These are phyloP conservation scores for Thelephora terrestris DNA, from an alignment of 1,284 basidiomycete genomes.

Conservation along the genomic window DNA sequence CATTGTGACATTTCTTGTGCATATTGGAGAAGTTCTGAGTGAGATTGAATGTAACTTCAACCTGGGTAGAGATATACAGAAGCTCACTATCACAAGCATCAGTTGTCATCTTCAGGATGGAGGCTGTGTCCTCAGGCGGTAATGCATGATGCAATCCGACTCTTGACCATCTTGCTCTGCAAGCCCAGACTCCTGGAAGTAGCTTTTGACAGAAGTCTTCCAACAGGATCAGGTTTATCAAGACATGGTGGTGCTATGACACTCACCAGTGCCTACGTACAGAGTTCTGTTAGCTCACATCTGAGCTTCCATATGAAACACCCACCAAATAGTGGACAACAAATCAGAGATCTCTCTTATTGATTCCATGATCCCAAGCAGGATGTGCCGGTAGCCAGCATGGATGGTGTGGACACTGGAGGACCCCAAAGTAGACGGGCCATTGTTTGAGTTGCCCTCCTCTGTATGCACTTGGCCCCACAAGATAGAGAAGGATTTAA, in stretches of 20 bases:
- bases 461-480: too few species aligned
- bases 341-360: constrained; percentile 84
- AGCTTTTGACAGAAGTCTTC: constrained; percentile 59
- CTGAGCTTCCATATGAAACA: constrained; percentile 4
- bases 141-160: constrained; percentile 61
- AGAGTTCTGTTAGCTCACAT: neutral
- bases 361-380: constrained; percentile 99
- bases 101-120: constrained; percentile 43
- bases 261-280: constrained; percentile 69
- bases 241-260: constrained; percentile 73
- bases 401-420: too few species aligned
- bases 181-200: constrained; percentile 81
- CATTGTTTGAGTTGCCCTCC: too few species aligned
- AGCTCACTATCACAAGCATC: constrained; percentile 46
- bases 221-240: constrained; percentile 80
- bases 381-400: too few species aligned
- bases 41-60: constrained; percentile 4
- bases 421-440: too few species aligned
- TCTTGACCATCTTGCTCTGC: constrained; percentile 70
- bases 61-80: neutral
- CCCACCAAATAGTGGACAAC: constrained; percentile 78
- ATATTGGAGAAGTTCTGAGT: constrained; percentile 63
- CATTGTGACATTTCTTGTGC: constrained; percentile 63
- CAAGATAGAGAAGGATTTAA: too few species aligned
- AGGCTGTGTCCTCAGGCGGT: constrained; percentile 69